phyloP scores from a whole-genome alignment of 208 protist species.

The Strigomonas culicis region DNA sequence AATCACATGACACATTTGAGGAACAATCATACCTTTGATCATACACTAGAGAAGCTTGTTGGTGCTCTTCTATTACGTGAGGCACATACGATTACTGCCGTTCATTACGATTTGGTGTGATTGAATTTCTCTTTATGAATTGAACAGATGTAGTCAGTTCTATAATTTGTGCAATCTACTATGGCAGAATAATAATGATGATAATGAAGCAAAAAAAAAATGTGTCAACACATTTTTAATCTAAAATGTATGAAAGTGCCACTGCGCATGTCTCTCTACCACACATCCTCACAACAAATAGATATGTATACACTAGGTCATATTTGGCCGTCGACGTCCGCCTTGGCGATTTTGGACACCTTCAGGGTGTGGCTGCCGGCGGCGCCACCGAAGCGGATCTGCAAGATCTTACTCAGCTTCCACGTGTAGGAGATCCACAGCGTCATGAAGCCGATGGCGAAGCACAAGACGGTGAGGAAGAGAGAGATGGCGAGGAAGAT shows the following conservation, averaged over 20 bases:
- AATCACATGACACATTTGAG: too few species aligned
- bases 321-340: neutral
- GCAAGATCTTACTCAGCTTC: slow-evolving; percentile 68
- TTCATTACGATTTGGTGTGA: too few species aligned
- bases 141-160: neutral
- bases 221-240: slow-evolving; percentile 2
- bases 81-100: too few species aligned
- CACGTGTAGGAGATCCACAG: slow-evolving; percentile 77
- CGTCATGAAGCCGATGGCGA: slow-evolving; percentile 66
- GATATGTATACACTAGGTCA: neutral
- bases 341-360: slow-evolving; percentile 6
- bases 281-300: neutral
- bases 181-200: slow-evolving; percentile 10
- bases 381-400: slow-evolving; percentile 48
- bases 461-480: slow-evolving; percentile 53
- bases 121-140: neutral
- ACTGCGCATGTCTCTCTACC: neutral
- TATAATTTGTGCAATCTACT: neutral
- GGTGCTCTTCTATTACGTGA: too few species aligned
- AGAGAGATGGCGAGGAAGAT: slow-evolving; percentile 68
- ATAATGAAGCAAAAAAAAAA: slow-evolving; percentile 13
- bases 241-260: neutral
- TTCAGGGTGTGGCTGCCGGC: slow-evolving; percentile 17
- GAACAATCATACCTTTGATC: too few species aligned
- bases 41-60: too few species aligned